Evolutionary conservation across 495 filamentous ascomycete genomes (phyloP), one percentile per base, ranked within the genome.

Genomic region (Penicillium riverlandense): DNA sequence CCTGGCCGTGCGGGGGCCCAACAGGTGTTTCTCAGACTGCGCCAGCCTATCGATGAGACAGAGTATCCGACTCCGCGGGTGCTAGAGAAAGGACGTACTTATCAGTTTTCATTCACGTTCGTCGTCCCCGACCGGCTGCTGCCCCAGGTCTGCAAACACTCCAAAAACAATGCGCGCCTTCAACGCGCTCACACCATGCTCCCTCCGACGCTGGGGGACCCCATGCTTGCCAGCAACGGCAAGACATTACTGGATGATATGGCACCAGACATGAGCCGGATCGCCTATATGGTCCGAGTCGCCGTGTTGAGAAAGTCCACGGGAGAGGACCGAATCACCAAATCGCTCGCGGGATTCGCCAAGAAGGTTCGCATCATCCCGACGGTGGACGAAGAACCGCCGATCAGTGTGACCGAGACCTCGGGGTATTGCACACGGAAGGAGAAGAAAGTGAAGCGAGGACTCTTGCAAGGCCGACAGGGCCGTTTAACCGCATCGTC

Each of bases 21-120:
- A 37, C 77, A 79, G 40, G 75, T 65, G 35, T 96, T 96, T 54
- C 72, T 98, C 37, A 86, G 85, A 59, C 72, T 97, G 48, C 70
- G 70, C 35, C 91, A 95, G 70, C 92, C 94, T 5, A 79, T 91
- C 11, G 68, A 80, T 31, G 75, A 84, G 9, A 62, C 76, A 2
- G 65, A 71, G 2, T 87, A 90, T 50, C 90, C 90, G 0, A 70
- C 76, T 10, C 79, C 85, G 12, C 69, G 85, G 7, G 67, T 89
- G 14, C 62, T 89, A 10, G 78, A 86, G 59, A 71, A 78, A 2
- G 86, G 80, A 4, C 69, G 67, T 39, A 76, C 68, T 22, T 88
- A 90, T 59, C 79, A 62, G 11, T 82, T 95, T 41, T 86, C 88
- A 2, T 98, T 96, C 66, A 82, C 79, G 47, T 98, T 98, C 55